Percentiles rank a stretch among this genome's conserved stretches.
Evolutionary conservation across 441 rosid species (phyloP).

Genomic region (Pelargonium myrrhifolium): DNA sequence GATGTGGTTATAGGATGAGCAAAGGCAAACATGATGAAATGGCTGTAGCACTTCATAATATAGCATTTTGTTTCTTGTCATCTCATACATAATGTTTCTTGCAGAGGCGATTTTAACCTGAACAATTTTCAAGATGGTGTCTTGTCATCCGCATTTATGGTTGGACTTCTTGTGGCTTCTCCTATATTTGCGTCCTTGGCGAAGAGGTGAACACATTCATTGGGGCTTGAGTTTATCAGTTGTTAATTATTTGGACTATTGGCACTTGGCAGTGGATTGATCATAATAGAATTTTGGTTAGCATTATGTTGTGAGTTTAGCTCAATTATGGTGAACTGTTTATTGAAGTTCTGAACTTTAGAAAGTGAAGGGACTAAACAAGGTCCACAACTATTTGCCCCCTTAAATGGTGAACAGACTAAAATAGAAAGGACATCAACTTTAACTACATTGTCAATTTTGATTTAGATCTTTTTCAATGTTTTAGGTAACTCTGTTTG

Average conservation of each 20-base stretch:
- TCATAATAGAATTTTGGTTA: not conserved
- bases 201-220: constrained; percentile 44
- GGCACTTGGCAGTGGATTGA: not conserved
- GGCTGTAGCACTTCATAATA: not conserved
- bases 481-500: not conserved
- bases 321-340: not conserved
- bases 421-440: not conserved
- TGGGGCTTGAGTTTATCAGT: constrained; percentile 1
- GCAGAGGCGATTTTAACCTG: constrained; percentile 80
- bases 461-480: not conserved
- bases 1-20: not conserved
- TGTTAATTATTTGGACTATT: not conserved
- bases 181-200: constrained; percentile 89
- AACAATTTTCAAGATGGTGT: constrained; percentile 85
- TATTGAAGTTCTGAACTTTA: not conserved
- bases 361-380: not conserved
- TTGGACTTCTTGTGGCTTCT: constrained; percentile 86
- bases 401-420: not conserved
- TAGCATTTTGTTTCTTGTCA: not conserved
- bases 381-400: too few species aligned
- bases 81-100: constrained; percentile 6
- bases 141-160: constrained; percentile 93
- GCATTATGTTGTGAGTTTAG: not conserved
- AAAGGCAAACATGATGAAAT: too few species aligned
- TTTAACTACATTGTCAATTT: not conserved